Base-by-base conservation (phyloP, 176 grass and related monocot genomes). In the Aegilops umbellulata region DNA sequence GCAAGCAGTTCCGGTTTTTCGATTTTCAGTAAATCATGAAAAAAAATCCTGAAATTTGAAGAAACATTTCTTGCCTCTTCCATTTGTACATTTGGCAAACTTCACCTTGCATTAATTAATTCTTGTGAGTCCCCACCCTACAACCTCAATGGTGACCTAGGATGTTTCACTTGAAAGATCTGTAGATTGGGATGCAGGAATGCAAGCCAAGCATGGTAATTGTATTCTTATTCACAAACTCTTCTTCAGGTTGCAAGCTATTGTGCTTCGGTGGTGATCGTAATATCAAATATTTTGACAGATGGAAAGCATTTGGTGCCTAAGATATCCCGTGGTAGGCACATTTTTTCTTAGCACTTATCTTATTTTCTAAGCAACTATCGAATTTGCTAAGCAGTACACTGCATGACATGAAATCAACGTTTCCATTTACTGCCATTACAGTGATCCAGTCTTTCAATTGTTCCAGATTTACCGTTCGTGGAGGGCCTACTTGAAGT, bases 241-340 rank as follows among this genome's bases (percentile, higher is more conserved):
- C 17, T 87, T 68, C 36, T 79, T 85, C 93, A 98, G 96, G 80
- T 88, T 92, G 68, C 76, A 46, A 78, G 69, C 81, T 89, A 76
- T 80, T 94, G 90, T 4, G 81, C 80, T 82, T 92, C 91, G 24
- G 91, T 88, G 83, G 90, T 95, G 51, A 81, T 98, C 47, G 80
- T 95, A 90, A 80, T 94, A 67, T 94, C 93, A 81, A 98, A 98
- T 94, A 76, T 95, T 83, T 90, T 95, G 69, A 72, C 88, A 26
- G 93, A 98, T 89, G 88, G 89, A 83, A 84, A 89, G 60, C 79
- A 92, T 80, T 81, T 92, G 63, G 29, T 89, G 58, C 86, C 79
- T 72, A 74, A 35, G 65, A 47, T 98, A 77, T 80, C 74, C 25
- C 76, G 85, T 24, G 93, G 96, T 95, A 84, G 74, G 91, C 64